Evolutionary conservation across 768 basidiomycete species (phyloP), one percentile per base, ranked within the genome.

Genomic region (Cubamyces sp.): DNA sequence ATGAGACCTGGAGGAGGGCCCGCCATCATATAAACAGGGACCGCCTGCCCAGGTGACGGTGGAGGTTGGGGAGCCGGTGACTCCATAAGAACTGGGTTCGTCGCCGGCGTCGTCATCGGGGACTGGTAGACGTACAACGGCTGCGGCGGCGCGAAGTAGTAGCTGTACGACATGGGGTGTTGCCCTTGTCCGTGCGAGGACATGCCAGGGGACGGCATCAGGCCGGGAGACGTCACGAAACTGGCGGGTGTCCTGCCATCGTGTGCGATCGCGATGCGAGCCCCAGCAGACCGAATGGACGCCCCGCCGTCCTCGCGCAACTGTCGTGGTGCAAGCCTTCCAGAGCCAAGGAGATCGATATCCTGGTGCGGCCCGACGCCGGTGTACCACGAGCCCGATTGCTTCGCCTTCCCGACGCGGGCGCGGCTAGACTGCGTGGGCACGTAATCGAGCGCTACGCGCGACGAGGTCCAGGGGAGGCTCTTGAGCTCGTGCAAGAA

Each of bases 381-480:
- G 18, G 61, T 57, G 60, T 73, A 73, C 72, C 71, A 71, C 30
- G 70, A 70, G n/a, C 57, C 60, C 18, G 47, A 39, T 18, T 58
- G 60, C 61, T 68, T 71, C 50, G 54, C 42, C 50, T 54, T 60
- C 14, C 54, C 47, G 28, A 50, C 50, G 57, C 68, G 68, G 48
- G 73, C 70, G 28, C 68, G 65, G 51, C 60, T 37, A 39, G 69
- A 69, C 39, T 67, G 60, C 11, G 70, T 70, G 7, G 77, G 77
- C 15, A 69, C 42, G 57, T 75, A 78, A 53, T 75, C 75, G 16
- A 68, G 69, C 8, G 76, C 73, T 16, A 76, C 70, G 46, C 71
- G 73, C 5, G 72, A 69, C 18, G 75, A 71, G 15, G 74, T 70
- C 77, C 77, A 78, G 8, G 77, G 77, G 26, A 78, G 74, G 18